phyloP scores from a whole-genome alignment of 2,329 filamentous ascomycete genomes.

The Fusarium chlamydosporum region DNA sequence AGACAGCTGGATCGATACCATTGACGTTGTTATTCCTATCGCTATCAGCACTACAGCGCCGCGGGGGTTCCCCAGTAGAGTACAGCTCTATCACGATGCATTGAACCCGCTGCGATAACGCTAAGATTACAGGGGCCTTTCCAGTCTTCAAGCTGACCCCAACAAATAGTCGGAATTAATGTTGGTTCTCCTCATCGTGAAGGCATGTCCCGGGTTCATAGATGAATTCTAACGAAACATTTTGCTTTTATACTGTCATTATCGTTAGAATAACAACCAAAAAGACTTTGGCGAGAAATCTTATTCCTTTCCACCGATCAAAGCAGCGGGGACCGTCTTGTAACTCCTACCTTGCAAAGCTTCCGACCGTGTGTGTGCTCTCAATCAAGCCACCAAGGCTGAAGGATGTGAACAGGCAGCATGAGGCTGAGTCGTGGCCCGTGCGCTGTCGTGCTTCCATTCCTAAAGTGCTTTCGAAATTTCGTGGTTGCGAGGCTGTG shows the following conservation, averaged over 20 bases:
- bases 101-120: constrained; percentile 20
- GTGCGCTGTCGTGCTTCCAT: constrained; percentile 19
- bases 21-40: constrained; percentile 37
- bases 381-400: constrained; percentile 42
- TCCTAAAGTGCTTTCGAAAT: constrained; percentile 14
- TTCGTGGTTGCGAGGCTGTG: constrained; percentile 28
- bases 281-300: no score
- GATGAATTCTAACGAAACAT: neutral
- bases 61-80: constrained; percentile 8
- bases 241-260: no score
- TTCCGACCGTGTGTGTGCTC: constrained; percentile 1
- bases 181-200: neutral
- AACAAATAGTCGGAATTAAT: neutral
- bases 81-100: constrained; percentile 17
- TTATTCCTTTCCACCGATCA: neutral
- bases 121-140: constrained; percentile 21
- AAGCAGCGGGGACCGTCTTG: neutral
- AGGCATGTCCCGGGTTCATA: neutral
- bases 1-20: neutral
- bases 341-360: neutral
- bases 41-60: constrained; percentile 30
- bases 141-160: neutral
- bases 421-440: constrained; percentile 37
- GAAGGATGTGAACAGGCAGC: neutral
- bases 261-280: neutral